These are phyloP conservation scores for Colletotrichum salicis DNA, from an alignment of 2,329 filamentous ascomycete species.

Conservation along the genomic window DNA sequence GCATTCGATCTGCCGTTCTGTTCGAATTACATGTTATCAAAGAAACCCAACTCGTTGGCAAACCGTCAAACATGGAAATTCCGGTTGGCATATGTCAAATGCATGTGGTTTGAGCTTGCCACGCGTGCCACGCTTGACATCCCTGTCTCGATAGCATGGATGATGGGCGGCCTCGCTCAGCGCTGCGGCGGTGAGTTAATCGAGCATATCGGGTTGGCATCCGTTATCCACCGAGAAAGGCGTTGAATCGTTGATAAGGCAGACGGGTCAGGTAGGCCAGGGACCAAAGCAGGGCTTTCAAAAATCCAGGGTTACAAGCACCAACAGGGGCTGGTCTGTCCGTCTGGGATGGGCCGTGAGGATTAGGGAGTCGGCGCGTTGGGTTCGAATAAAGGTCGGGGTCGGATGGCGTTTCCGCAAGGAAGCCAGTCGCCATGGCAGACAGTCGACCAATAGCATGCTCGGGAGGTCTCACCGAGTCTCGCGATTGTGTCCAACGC, in stretches of 20 bases:
- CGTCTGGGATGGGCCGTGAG: background rate
- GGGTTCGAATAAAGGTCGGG: background rate
- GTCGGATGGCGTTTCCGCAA: slow-evolving; percentile 11
- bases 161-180: slow-evolving; percentile 14
- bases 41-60: background rate
- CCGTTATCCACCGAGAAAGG: background rate
- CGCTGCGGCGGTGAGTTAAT: slow-evolving; percentile 17
- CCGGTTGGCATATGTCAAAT: background rate
- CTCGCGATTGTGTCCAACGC: background rate
- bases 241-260: background rate
- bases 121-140: background rate
- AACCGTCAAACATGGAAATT: background rate
- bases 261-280: background rate
- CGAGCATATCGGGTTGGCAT: background rate
- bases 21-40: too few relatives aligned
- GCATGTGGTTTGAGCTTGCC: background rate
- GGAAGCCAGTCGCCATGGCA: background rate
- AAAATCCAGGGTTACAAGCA: background rate
- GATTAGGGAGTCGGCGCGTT: background rate
- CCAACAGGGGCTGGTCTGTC: background rate
- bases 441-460: background rate
- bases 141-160: too few relatives aligned
- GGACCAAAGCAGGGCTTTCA: background rate
- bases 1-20: background rate
- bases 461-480: background rate